Base-by-base conservation (phyloP, 345 rosid species). In the Draba incana region DNA sequence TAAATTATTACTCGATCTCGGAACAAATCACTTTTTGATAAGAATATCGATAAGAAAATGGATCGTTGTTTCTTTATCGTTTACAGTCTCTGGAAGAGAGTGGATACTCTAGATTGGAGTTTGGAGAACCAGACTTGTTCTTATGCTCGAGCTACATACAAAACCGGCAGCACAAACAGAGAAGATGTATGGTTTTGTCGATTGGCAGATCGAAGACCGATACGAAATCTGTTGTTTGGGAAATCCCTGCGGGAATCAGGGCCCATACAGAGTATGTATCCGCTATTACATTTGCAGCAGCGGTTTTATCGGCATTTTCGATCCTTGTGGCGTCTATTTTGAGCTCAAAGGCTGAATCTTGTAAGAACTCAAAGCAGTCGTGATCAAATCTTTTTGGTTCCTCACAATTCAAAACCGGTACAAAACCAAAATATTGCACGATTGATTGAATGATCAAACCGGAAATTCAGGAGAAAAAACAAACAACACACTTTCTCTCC, bases 111-210 rank as follows among this genome's bases (percentile, higher is more conserved):
- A 63, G 15, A 27, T 84, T 86, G 39, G 79, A 78, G 72, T 86
- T 88, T 64, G 85, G 82, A n/a, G 75, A 73, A 25, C 93, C 93
- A 25, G 90, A 85, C 77, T 15, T 84, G 39, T 80, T 88, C 70
- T 15, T 85, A 62, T 54, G 77, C 56, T 48, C 75, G 24, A 88
- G 86, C 76, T 52, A 62, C 50, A 33, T 37, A 6, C 77, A 75
- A 51, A 72, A 61, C 53, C 47, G 48, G 27, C 65, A 7, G 31
- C 68, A 25, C 31, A 62, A 65, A 4, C 66, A 72, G 42, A 69
- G 82, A 28, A 69, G 61, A 43, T 88, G 88, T 72, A 57, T 76
- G 50, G 76, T 81, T 47, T 27, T 74, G 69, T 78, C 82, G 38
- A 57, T 58, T n/a, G 78, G 63, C 15, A 2, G 37, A 61, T 49